Base-by-base conservation (phyloP, 805 yeast species). In the Jamesozyma piceae region DNA sequence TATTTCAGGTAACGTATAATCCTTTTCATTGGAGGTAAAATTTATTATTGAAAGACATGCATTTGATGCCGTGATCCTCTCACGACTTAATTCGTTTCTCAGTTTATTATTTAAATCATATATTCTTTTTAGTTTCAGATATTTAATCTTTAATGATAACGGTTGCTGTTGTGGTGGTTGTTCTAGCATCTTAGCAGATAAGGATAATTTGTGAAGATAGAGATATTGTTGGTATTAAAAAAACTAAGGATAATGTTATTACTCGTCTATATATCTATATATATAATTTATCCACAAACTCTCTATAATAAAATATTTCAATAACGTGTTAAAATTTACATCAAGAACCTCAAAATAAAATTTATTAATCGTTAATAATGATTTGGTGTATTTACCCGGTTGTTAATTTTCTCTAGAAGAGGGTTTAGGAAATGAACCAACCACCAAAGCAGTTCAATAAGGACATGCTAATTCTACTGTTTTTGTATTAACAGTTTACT, bases 61-160 rank as follows among this genome's bases (percentile, higher is more conserved):
- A 51, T 74, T 74, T 4, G 85, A 77, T 8, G 83, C 80, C 27
- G 78, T 75, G 2, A 79, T 75, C 46, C 88, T 65, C 11, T 80
- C 79, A 41, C 74, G 63, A 2, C 69, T 55, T 31, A 82, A 55
- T 35, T 75, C 72, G 24, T 70, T 70, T 49, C 69, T 72, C 30
- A 82, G 58, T 46, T 74, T 74, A 3, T 60, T 54, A 51, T 79
- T 80, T 27, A 79, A 65, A 50, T 78, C 80, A 38, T 68, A 71
- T 28, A 79, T 71, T 50, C 89, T 67, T 53, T 74, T 77, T 36
- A 82, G 63, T 57, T 80, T 82, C 44, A 82, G 61, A 37, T 65
- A 64, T 45, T 76, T 68, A 22, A 80, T 69, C 50, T 74, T 74
- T 22, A 64, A 52, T 10, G 67, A 55, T n/a, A 60, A 45, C 24